These are phyloP conservation scores for Beauveria asiatica DNA, from an alignment of 2,329 filamentous ascomycete genomes.

Conservation along the genomic window DNA sequence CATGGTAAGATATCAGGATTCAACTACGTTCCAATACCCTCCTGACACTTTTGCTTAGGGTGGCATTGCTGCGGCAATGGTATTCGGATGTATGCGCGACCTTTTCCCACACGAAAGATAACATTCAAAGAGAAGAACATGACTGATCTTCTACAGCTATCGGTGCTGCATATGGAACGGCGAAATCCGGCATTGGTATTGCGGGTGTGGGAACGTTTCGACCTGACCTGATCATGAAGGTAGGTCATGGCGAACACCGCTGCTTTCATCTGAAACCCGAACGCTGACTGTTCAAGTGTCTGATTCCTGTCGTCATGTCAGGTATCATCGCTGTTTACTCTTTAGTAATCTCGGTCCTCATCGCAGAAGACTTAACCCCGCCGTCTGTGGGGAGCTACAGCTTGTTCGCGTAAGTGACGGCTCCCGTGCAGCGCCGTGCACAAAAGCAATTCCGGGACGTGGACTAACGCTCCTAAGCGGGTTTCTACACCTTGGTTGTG, in stretches of 20 bases:
- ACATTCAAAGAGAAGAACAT: neutral
- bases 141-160: constrained; percentile 31
- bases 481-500: constrained; percentile 89
- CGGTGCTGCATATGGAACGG: constrained; percentile 79
- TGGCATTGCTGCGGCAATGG: constrained; percentile 74
- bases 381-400: constrained; percentile 61
- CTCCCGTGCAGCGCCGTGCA: neutral
- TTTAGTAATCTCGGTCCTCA: constrained; percentile 92
- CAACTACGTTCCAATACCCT: neutral
- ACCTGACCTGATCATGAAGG: constrained; percentile 88
- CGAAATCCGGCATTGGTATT: constrained; percentile 83
- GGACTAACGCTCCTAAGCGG: constrained; percentile 43
- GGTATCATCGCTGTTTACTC: constrained; percentile 98
- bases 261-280: neutral
- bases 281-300: constrained; percentile 42
- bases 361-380: constrained; percentile 79
- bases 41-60: constrained; percentile 38
- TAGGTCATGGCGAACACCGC: constrained; percentile 24
- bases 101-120: neutral
- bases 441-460: neutral
- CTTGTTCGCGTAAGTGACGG: constrained; percentile 62
- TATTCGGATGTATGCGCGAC: constrained; percentile 63
- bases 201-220: constrained; percentile 77
- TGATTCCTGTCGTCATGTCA: constrained; percentile 93
- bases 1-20: constrained; percentile 54